Base-by-base conservation (phyloP, 2,329 filamentous ascomycete species). In the Penicillium janthinellum region DNA sequence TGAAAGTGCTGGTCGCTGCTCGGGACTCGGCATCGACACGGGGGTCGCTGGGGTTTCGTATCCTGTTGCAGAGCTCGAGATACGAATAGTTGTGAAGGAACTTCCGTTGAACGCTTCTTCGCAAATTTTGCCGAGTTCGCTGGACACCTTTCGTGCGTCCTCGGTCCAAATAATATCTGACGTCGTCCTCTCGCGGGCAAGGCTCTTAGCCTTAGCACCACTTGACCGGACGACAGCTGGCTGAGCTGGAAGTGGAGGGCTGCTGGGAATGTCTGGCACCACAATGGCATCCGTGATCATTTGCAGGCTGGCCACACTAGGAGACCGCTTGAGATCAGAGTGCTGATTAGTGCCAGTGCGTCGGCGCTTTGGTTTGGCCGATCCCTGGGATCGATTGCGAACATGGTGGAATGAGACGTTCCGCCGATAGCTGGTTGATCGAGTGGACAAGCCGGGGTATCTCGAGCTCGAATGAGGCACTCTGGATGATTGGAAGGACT, bases 81-180 rank as follows among this genome's bases (percentile, higher is more conserved):
- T 82, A 3, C 77, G 77, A 28, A 71, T 74, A 53, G 81, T 85
- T 2, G 84, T 81, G 22, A 83, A 75, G 0, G 82, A 88, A 56
- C 79, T 83, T 67, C 89, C 87, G 71, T 91, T 93, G 79, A 98
- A 97, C 1, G 93, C 93, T 70, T 95, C 91, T 70, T 98, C 93
- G 70, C 93, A 96, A 59, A 95, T 91, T 75, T 92, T 91, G 52
- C 92, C 91, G 62, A 97, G 88, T 68, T 92, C 92, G 68, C 86
- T 86, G 67, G 92, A 96, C 58, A 96, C 89, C 67, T 94, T 89
- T 6, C 91, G 84, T 56, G 95, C 85, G 72, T 96, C 93, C 59
- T 92, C 91, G 67, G 86, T 88, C 76, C 87, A 88, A 50, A 81
- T 79, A 41, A 83, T 79, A 56, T 78, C 81, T 1, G 79, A 68